These are phyloP conservation scores for Pyronema omphalodes DNA, from an alignment of 495 filamentous ascomycete genomes.

Conservation along the genomic window DNA sequence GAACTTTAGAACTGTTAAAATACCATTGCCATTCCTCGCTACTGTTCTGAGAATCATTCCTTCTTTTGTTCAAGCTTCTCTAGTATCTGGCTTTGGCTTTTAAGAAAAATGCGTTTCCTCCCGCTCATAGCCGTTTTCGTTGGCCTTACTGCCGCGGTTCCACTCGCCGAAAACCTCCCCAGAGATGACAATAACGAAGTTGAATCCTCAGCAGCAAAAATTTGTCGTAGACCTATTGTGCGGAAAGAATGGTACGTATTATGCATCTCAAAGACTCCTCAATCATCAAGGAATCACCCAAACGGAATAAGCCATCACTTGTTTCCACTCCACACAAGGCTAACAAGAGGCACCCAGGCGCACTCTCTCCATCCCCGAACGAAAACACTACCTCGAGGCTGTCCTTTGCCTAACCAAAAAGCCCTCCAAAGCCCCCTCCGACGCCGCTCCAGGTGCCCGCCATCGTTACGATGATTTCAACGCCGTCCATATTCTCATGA, in stretches of 20 bases:
- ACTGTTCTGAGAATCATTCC: no score
- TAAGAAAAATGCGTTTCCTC: not conserved
- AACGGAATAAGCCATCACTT: no score
- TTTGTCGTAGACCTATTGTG: not conserved
- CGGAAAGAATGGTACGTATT: not conserved
- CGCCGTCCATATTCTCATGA: not conserved
- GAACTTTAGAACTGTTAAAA: no score
- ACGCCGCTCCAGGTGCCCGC: conserved; percentile 4
- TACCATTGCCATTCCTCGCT: no score
- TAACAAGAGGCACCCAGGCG: conserved; percentile 27
- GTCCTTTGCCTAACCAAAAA: conserved; percentile 41
- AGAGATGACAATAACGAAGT: not conserved
- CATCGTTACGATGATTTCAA: conserved; percentile 42
- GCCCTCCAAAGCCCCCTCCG: conserved; percentile 24
- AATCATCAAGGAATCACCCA: not conserved
- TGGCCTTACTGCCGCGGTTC: not conserved
- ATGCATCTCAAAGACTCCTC: not conserved
- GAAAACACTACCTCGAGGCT: conserved; percentile 41
- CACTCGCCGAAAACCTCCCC: not conserved
- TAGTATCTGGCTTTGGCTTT: no score
- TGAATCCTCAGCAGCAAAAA: not conserved
- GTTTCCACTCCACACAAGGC: no score
- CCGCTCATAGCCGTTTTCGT: not conserved
- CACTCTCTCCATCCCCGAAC: conserved; percentile 30
- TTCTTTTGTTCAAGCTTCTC: no score